Conservation (phyloP, 2,329 filamentous ascomycete genomes). For the Aspergillus aculeatus region DNA sequence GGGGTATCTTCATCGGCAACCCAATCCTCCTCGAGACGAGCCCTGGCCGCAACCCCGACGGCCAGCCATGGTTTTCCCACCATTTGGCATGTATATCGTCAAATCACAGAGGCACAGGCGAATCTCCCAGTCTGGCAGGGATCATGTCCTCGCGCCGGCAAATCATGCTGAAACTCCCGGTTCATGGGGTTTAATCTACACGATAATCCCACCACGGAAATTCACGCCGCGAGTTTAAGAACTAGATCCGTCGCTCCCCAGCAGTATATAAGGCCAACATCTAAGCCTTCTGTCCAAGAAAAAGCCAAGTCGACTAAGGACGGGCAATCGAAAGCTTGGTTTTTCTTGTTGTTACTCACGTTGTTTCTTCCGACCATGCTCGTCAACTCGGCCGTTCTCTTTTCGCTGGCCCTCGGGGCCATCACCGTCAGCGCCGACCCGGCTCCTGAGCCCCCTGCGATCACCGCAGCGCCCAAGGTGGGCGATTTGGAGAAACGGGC, state of each 20-base stretch:
- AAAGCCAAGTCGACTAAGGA: neutral
- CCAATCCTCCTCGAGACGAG: neutral
- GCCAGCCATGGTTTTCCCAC: neutral
- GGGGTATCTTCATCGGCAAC: neutral
- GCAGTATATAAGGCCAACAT: neutral
- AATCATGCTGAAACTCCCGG: neutral
- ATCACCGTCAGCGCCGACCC: neutral
- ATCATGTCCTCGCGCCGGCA: neutral
- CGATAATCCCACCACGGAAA: neutral
- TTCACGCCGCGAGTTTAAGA: neutral
- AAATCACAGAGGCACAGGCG: neutral
- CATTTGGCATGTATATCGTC: neutral
- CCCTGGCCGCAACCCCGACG: neutral
- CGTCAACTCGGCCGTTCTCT: neutral
- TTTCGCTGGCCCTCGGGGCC: neutral
- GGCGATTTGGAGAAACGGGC: slow-evolving; percentile 1
- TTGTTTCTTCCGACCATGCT: neutral
- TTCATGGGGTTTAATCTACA: neutral
- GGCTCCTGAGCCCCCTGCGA: neutral
- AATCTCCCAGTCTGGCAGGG: neutral
- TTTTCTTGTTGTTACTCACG: neutral
- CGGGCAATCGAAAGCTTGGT: neutral
- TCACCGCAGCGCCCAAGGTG: neutral
- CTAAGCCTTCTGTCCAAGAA: neutral
- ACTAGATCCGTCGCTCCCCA: neutral